Evolutionary conservation across 192 early-diverging fungal genomes (phyloP).

Genomic region (Coemansia sp.): DNA sequence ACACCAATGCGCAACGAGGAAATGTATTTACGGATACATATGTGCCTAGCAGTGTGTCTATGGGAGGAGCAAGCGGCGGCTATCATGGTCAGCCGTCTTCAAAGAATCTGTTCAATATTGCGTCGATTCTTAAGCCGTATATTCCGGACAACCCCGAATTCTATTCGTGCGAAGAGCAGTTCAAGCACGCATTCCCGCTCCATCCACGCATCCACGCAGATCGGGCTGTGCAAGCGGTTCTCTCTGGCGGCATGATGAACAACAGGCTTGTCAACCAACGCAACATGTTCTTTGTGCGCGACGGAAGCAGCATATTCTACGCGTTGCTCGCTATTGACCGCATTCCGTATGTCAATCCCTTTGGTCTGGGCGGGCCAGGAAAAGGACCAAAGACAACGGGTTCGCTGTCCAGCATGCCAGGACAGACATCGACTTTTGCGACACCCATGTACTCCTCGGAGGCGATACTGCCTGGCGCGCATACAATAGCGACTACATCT

Average conservation of each 20-base stretch:
- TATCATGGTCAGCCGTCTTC: conserved; percentile 1
- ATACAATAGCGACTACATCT: conserved; percentile 45
- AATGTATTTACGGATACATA: background rate
- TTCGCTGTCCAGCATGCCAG: conserved; percentile 16
- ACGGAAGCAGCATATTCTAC: conserved; percentile 42
- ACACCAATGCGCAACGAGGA: background rate
- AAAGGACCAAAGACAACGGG: conserved; percentile 5
- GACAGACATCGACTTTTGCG: conserved; percentile 9
- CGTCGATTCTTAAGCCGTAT: conserved; percentile 34
- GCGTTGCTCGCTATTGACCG: conserved; percentile 33
- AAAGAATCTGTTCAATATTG: conserved; percentile 34
- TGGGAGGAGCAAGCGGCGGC: background rate
- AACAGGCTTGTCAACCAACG: conserved; percentile 41
- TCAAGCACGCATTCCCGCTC: conserved; percentile 33
- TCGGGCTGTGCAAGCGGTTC: conserved; percentile 35
- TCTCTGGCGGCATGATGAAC: conserved; percentile 51
- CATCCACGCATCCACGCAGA: conserved; percentile 36
- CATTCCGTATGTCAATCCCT: conserved; percentile 37
- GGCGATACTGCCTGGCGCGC: conserved; percentile 23
- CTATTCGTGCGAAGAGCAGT: conserved; percentile 46
- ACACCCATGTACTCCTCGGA: conserved; percentile 22
- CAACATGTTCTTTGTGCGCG: conserved; percentile 55
- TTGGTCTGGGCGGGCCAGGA: conserved; percentile 10
- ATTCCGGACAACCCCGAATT: conserved; percentile 36
- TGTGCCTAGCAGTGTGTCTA: background rate